Conservation (phyloP, 768 basidiomycete genomes). For the Hygrophoropsis aurantiaca region DNA sequence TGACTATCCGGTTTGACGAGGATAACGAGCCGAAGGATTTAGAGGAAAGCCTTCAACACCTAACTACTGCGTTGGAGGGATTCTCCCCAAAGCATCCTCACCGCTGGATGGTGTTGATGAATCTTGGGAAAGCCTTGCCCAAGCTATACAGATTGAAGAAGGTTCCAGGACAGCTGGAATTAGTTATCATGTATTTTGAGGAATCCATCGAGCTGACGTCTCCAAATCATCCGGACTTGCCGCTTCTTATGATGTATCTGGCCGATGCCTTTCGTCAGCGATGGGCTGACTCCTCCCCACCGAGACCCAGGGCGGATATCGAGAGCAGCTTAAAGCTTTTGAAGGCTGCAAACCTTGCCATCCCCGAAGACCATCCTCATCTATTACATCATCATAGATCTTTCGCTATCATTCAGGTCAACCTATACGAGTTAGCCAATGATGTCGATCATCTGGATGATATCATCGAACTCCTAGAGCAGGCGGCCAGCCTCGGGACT, state of each 20-base stretch:
- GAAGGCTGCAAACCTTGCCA: not conserved
- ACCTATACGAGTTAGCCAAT: not conserved
- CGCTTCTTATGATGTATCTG: not conserved
- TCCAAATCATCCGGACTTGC: conserved; percentile 11
- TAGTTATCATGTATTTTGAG: conserved; percentile 3
- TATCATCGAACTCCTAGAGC: conserved; percentile 9
- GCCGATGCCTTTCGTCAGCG: not conserved
- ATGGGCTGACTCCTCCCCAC: not conserved
- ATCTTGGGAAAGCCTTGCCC: conserved; percentile 11
- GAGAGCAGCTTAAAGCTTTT: not conserved
- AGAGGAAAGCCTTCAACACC: conserved; percentile 12
- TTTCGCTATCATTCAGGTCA: not conserved
- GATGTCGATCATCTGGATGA: conserved; percentile 7
- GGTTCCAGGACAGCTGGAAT: not conserved
- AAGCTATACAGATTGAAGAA: conserved; percentile 2
- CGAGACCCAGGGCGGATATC: conserved; percentile 1
- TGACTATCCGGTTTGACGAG: conserved; percentile 11
- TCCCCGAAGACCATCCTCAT: conserved; percentile 10
- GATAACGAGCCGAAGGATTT: conserved; percentile 9
- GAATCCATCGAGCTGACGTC: conserved; percentile 10
- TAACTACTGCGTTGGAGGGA: conserved; percentile 5
- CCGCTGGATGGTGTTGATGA: conserved; percentile 5
- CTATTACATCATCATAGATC: not conserved
- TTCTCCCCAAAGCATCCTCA: conserved; percentile 12
- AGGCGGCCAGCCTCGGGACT: conserved; percentile 11